phyloP scores from a whole-genome alignment of 495 filamentous ascomycete genomes.

The Aspergillus funiculosus region DNA sequence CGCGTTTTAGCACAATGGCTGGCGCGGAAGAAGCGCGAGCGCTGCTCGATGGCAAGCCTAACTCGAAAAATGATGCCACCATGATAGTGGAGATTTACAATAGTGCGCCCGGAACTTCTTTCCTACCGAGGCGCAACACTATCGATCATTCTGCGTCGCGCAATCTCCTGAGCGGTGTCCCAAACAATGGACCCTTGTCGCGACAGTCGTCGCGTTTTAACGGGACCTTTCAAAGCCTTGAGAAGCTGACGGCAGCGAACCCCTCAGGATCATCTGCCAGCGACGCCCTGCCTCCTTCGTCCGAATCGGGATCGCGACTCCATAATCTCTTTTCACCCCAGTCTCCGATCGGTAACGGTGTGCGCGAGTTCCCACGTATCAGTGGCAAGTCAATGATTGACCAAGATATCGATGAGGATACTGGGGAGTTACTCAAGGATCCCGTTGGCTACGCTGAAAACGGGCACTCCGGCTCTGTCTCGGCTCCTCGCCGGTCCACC shows the following conservation, averaged over 20 bases:
- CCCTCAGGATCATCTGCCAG: conserved; percentile 49
- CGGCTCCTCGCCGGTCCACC: conserved; percentile 57
- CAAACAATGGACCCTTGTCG: conserved; percentile 50
- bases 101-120: conserved; percentile 35
- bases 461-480: conserved; percentile 48
- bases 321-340: conserved; percentile 77
- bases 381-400: conserved; percentile 82
- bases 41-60: conserved; percentile 74
- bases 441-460: conserved; percentile 79
- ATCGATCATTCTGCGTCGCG: conserved; percentile 52
- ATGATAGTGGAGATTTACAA: conserved; percentile 73
- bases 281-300: conserved; percentile 50
- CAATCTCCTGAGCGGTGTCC: conserved; percentile 48
- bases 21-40: conserved; percentile 74
- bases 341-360: conserved; percentile 72
- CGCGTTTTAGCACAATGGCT: conserved; percentile 62
- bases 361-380: conserved; percentile 61
- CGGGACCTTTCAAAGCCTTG: conserved; percentile 66
- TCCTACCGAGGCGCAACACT: conserved; percentile 52
- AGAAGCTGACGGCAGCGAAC: conserved; percentile 62
- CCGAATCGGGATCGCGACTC: conserved; percentile 57
- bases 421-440: conserved; percentile 75
- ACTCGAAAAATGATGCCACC: conserved; percentile 64
- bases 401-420: conserved; percentile 80
- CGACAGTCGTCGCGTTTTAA: conserved; percentile 75